These are phyloP conservation scores for Punica granatum DNA, from an alignment of 345 rosid species.

Conservation along the genomic window DNA sequence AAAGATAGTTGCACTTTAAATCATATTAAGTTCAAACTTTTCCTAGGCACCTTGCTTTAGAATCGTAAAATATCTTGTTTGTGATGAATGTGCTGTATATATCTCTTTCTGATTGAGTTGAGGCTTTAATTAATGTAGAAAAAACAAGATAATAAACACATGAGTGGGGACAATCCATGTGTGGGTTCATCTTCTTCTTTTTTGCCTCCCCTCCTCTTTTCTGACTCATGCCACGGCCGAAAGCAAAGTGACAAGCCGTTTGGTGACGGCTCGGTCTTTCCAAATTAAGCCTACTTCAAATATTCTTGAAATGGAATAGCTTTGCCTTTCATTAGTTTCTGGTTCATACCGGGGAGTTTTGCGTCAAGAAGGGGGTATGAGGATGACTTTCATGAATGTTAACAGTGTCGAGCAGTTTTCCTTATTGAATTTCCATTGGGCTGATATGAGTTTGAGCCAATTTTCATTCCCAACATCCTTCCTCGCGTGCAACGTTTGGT, in stretches of 20 bases:
- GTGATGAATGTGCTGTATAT: neutral
- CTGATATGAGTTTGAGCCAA: no score
- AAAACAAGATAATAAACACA: neutral
- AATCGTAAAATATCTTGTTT: neutral
- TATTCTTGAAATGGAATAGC: no score
- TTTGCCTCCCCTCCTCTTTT: neutral
- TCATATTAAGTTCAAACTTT: neutral
- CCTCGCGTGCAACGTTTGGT: no score
- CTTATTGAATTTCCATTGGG: no score
- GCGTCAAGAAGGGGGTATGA: no score
- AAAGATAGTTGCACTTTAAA: neutral
- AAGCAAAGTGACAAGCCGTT: neutral
- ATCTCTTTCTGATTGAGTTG: neutral
- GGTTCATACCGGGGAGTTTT: no score
- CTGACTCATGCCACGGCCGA: constrained; percentile 2
- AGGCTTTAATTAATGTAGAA: neutral
- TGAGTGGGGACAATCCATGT: neutral
- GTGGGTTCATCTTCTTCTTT: constrained; percentile 2
- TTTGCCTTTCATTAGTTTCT: no score
- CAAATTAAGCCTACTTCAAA: no score
- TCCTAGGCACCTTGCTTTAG: neutral
- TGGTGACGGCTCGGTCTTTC: neutral
- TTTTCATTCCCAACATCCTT: no score
- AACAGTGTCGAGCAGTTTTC: neutral
- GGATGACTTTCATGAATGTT: neutral